Evolutionary conservation across 441 rosid genomes (phyloP), one percentile per base, ranked within the genome.

Genomic region (Jatropha podagrica): DNA sequence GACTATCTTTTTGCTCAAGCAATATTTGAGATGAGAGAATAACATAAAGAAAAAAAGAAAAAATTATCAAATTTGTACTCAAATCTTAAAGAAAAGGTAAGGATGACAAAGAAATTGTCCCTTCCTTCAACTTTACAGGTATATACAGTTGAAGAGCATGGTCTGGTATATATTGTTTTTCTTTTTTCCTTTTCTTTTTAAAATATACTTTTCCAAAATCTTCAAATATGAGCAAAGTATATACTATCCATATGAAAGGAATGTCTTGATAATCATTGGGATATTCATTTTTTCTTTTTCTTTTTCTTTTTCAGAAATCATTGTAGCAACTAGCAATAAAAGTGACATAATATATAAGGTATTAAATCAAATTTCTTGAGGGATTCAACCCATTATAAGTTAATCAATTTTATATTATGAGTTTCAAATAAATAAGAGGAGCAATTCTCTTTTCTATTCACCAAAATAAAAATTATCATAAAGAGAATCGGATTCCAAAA

Each of bases 151-250:
- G 46, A 38, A 63, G 17, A 65, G 49, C 23, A 65, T 40, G 32
- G 32, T 32, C 32, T 2, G 49, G 49, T 40, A 65, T 65, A 65
- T 65, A 41, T 49, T 5, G 7, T 1, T 62, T 32, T 62, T 4
- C 56, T 15, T 52, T 52, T 15, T 52, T 15, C 15, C 15, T 52
- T 48, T 46, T 46, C 10, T 46, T 46, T 46, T 46, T 46, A 9
- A 46, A 46, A 46, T 7, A 11, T 48, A 2, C 1, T 48, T 11
- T 3, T 48, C 41, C 26, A 2, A 15, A 65, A 18, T 65, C 68
- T 65, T 65, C 14, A 65, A 65, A 65, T 40, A 18, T 17, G 26
- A 7, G 68, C 26, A 65, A 65, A 14, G 68, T 41, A 65, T 65
- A 41, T 65, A 8, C 13, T 17, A 38, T 64, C 17, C 49, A 40